Evolutionary conservation across 345 rosid genomes (phyloP).

Genomic region (Salix caprea): DNA sequence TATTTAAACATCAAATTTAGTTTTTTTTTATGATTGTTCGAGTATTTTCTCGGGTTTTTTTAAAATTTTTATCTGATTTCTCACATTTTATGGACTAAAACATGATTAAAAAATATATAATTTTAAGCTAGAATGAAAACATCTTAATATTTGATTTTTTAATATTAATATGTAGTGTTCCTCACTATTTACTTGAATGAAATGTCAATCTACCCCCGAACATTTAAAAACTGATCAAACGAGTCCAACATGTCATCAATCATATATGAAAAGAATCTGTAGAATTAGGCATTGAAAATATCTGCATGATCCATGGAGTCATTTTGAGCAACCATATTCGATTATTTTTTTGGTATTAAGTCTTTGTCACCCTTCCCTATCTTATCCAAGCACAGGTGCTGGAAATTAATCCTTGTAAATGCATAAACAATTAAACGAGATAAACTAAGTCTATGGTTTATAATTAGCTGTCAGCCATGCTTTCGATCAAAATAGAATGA

Average conservation of each 20-base stretch:
- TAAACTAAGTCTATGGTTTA: neutral
- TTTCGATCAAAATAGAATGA: neutral
- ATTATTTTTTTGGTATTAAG: neutral
- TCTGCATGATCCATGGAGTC: neutral
- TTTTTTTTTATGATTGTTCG: too few species aligned
- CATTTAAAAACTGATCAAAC: constrained; percentile 17
- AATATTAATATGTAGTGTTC: too few species aligned
- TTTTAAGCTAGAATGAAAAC: too few species aligned
- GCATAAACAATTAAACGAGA: neutral
- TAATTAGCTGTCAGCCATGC: neutral
- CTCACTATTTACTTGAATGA: neutral
- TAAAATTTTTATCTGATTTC: too few species aligned
- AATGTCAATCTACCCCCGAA: neutral
- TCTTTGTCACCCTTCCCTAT: constrained; percentile 12
- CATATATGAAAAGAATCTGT: neutral
- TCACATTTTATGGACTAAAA: too few species aligned
- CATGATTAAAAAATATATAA: too few species aligned
- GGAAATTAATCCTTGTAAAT: neutral
- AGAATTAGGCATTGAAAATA: constrained; percentile 19
- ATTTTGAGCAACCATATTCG: neutral
- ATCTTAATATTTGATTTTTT: too few species aligned
- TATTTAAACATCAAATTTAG: too few species aligned
- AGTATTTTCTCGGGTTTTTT: too few species aligned
- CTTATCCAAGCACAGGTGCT: constrained; percentile 6
- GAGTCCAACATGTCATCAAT: constrained; percentile 17